Evolutionary conservation across 768 basidiomycete species (phyloP).

Genomic region (Albatrellus ellisii): DNA sequence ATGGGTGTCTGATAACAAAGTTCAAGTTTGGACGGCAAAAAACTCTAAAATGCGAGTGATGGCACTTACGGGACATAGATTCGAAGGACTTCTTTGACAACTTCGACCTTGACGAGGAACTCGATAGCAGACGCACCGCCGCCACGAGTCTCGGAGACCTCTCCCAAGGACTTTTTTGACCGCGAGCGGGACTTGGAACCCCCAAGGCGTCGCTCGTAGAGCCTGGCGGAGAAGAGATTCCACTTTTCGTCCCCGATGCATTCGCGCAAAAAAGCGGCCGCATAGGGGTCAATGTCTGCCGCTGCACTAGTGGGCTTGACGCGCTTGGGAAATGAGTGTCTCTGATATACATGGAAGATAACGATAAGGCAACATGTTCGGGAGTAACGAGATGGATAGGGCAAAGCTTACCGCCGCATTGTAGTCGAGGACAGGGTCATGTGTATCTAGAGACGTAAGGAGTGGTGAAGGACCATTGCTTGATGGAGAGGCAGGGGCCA

Average conservation of each 20-base stretch:
- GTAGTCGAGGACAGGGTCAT: not conserved
- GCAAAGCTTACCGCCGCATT: not conserved
- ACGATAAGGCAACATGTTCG: no score
- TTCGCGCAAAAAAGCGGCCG: constrained; percentile 32
- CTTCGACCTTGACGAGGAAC: constrained; percentile 39
- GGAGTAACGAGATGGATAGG: not conserved
- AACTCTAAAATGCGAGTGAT: no score
- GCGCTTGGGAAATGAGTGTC: constrained; percentile 14
- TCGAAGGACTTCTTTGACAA: constrained; percentile 35
- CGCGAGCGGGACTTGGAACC: constrained; percentile 26
- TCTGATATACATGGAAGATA: constrained; percentile 9
- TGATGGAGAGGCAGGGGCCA: constrained; percentile 12
- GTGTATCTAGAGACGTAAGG: not conserved
- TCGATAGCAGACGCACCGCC: constrained; percentile 33
- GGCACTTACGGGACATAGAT: constrained; percentile 34
- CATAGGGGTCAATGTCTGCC: constrained; percentile 24
- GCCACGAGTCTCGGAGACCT: constrained; percentile 17
- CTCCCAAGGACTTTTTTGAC: constrained; percentile 4
- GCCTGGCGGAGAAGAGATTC: constrained; percentile 32
- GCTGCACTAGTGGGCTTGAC: constrained; percentile 12
- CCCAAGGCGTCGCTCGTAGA: constrained; percentile 32
- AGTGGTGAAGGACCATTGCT: constrained; percentile 5
- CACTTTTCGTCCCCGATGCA: constrained; percentile 30
- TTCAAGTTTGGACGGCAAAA: no score
- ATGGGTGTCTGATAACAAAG: constrained; percentile 31